Base-by-base conservation (phyloP, 306 rosid genomes). In the Casuarina glauca region DNA sequence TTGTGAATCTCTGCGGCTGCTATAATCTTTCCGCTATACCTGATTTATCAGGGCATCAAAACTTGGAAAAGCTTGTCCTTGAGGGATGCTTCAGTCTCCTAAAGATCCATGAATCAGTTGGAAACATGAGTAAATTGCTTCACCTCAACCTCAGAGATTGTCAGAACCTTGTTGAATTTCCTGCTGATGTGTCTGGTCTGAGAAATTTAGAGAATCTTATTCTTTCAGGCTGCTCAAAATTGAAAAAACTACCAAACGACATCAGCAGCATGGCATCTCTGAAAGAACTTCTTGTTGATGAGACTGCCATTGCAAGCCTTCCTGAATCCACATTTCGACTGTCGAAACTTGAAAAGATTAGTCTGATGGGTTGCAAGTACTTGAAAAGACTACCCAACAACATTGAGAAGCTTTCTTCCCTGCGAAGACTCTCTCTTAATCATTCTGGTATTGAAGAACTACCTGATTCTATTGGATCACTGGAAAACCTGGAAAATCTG, bases 401-500 rank as follows among this genome's bases (percentile, higher is more conserved):
- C 76, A 79, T 89, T 46, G 91, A 90, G 60, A 74, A 58, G 16
- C 60, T 91, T 32, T 58, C 69, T 57, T 85, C 91, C 81, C 81
- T 89, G 74, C 82, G 74, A 74, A 83, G 76, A 66, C 60, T 91
- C 44, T 89, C 91, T 57, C 87, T 91, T 9, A 26, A 80, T 68
- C 1, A 0, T 0, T 76, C 91, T 39, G 89, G 73, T 39, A 46
- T 91, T 64, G 83, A 88, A 63, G 87, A 85, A 42, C 69, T 91
- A 63, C 90, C 89, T 0, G 69, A 78, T 38, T 83, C 94, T 6
- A 26, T 91, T 50, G 90, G 91, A 52, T 70, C 71, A 44, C 75
- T 91, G 75, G 69, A 4, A 67, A 85, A 84, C 75, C 97, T 91
- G 64, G 89, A 86, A 88, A 88, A 17, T 49, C 86, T 91, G 38